These are phyloP conservation scores for Angophora floribunda DNA, from an alignment of 345 rosid genomes.

Conservation along the genomic window DNA sequence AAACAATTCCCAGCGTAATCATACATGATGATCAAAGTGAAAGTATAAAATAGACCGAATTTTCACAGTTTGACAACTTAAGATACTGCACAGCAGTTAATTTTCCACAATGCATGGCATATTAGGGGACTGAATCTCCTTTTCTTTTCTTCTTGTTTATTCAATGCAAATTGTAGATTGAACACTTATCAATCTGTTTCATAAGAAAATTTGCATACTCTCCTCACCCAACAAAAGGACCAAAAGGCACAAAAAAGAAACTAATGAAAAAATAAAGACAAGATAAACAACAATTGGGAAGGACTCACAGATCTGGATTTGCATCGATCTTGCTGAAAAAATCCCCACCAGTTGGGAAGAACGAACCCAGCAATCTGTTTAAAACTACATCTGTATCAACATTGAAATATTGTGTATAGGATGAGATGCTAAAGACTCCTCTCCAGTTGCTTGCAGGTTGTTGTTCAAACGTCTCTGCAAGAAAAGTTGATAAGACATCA, in stretches of 20 bases:
- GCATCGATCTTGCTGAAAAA: slow-evolving; percentile 90
- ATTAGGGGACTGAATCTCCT: background rate
- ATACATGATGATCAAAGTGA: background rate
- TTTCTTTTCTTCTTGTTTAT: background rate
- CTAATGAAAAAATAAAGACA: background rate
- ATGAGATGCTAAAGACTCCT: slow-evolving; percentile 69
- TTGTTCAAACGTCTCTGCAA: slow-evolving; percentile 72
- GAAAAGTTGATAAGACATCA: background rate
- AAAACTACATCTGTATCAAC: slow-evolving; percentile 81
- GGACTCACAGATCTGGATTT: slow-evolving; percentile 91
- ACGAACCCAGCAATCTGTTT: slow-evolving; percentile 72
- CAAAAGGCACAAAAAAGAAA: background rate
- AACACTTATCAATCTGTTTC: background rate
- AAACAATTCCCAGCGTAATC: background rate
- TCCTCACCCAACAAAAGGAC: background rate
- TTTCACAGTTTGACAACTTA: background rate
- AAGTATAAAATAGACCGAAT: background rate
- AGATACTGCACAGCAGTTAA: background rate
- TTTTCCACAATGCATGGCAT: background rate
- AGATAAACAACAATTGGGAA: background rate
- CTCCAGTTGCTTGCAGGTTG: slow-evolving; percentile 79
- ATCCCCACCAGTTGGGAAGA: slow-evolving; percentile 63
- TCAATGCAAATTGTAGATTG: background rate
- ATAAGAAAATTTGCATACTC: background rate
- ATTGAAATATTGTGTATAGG: slow-evolving; percentile 78